Percentiles rank a stretch among this genome's conserved stretches.
phyloP scores from a whole-genome alignment of 2,329 filamentous ascomycete species.

The Cladosporium velox region DNA sequence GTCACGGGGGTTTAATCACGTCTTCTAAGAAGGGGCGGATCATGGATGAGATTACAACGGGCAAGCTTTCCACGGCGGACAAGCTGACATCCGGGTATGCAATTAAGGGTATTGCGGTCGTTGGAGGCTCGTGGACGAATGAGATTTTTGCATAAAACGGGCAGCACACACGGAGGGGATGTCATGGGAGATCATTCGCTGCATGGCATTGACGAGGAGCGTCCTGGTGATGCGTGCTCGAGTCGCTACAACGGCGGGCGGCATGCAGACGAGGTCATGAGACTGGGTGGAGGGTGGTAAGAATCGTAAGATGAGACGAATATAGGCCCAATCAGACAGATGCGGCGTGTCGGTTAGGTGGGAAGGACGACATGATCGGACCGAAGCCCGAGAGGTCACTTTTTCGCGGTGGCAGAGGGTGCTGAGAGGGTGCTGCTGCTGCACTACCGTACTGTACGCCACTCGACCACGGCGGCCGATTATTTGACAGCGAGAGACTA shows the following conservation, averaged over 20 bases:
- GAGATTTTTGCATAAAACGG: background rate
- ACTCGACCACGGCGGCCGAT: background rate
- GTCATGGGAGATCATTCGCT: background rate
- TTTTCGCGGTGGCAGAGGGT: background rate
- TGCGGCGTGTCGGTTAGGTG: background rate
- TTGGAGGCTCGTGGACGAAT: background rate
- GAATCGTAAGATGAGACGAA: background rate
- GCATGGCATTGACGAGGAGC: background rate
- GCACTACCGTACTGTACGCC: background rate
- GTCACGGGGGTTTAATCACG: slow-evolving; percentile 1
- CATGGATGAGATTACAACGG: background rate
- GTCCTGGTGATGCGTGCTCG: background rate
- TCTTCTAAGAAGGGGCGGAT: background rate
- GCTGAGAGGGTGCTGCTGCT: background rate
- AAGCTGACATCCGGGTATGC: slow-evolving; percentile 6
- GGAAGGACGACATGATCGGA: slow-evolving; percentile 4
- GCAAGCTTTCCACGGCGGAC: background rate
- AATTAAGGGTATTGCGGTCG: background rate
- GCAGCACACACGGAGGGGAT: background rate
- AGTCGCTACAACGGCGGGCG: background rate
- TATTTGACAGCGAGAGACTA: background rate
- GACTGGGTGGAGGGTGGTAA: slow-evolving; percentile 3
- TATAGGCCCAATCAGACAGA: slow-evolving; percentile 7
- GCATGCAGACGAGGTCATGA: slow-evolving; percentile 5
- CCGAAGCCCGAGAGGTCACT: slow-evolving; percentile 15